A percentile compares a stretch with the other conserved stretches of the same genome.
Conservation (phyloP, 768 basidiomycete genomes). For the Agrocybe pediades region DNA sequence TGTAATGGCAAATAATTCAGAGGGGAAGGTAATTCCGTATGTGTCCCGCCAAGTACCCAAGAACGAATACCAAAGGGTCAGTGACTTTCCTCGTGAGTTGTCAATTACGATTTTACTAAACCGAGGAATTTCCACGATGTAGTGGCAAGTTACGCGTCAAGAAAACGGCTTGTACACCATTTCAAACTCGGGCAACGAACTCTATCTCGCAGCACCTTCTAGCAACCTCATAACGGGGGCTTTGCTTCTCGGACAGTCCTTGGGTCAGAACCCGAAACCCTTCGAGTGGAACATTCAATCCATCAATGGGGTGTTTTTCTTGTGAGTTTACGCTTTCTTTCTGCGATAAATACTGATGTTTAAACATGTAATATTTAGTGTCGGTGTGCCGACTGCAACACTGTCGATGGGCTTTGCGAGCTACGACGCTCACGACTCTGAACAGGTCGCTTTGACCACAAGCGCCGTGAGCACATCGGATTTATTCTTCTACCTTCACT, state of each 20-base stretch:
- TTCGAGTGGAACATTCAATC: background rate
- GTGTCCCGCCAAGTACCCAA: background rate
- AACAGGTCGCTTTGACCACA: background rate
- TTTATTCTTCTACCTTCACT: too few relatives aligned
- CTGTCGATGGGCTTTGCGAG: background rate
- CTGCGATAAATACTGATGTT: background rate
- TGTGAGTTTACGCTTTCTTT: background rate
- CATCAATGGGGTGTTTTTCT: background rate
- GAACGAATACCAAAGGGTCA: background rate
- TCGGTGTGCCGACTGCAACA: background rate
- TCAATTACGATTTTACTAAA: too few relatives aligned
- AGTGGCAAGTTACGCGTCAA: background rate
- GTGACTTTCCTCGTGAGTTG: background rate
- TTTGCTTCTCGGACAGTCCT: too few relatives aligned
- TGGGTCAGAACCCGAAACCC: too few relatives aligned
- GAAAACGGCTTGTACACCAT: too few relatives aligned
- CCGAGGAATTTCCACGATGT: background rate
- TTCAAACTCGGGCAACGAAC: too few relatives aligned
- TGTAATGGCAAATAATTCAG: background rate
- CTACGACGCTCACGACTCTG: background rate
- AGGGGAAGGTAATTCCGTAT: background rate
- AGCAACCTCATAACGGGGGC: too few relatives aligned
- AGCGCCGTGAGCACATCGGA: too few relatives aligned
- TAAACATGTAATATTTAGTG: background rate
- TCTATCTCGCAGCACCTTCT: too few relatives aligned